phyloP scores from a whole-genome alignment of 495 filamentous ascomycete genomes.

The Aspergillus ostianus region DNA sequence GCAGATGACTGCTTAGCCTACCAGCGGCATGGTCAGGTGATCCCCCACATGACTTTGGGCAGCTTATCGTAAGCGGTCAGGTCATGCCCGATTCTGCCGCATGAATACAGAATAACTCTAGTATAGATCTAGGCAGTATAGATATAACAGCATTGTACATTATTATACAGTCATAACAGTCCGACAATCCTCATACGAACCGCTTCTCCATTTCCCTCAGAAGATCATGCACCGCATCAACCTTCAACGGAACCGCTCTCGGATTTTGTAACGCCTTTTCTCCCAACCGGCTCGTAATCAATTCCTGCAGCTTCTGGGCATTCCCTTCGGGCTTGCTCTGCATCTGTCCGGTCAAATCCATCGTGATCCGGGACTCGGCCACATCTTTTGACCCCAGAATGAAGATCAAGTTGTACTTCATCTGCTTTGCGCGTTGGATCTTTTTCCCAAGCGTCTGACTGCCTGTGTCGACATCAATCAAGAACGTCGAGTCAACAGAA shows the following conservation, averaged over 20 bases:
- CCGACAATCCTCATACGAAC: constrained; percentile 27
- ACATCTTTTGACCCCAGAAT: constrained; percentile 65
- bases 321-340: constrained; percentile 38
- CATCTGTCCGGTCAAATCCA: constrained; percentile 48
- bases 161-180: background rate
- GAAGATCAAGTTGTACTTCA: constrained; percentile 72
- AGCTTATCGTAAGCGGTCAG: no score
- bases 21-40: no score
- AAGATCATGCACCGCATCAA: constrained; percentile 39
- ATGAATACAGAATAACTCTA: no score
- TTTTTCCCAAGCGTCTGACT: constrained; percentile 63
- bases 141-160: background rate
- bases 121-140: no score
- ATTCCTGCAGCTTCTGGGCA: constrained; percentile 27
- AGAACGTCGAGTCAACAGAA: constrained; percentile 50
- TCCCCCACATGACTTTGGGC: no score
- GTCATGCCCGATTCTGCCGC: no score
- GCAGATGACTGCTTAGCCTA: no score
- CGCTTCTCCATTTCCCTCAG: constrained; percentile 42
- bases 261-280: constrained; percentile 35
- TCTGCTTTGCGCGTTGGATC: constrained; percentile 66
- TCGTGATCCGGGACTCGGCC: constrained; percentile 39
- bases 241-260: constrained; percentile 35
- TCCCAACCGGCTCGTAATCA: constrained; percentile 32
- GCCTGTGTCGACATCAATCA: constrained; percentile 71